Evolutionary conservation across 2,329 filamentous ascomycete genomes (phyloP).

Genomic region (Madurella mycetomatis): DNA sequence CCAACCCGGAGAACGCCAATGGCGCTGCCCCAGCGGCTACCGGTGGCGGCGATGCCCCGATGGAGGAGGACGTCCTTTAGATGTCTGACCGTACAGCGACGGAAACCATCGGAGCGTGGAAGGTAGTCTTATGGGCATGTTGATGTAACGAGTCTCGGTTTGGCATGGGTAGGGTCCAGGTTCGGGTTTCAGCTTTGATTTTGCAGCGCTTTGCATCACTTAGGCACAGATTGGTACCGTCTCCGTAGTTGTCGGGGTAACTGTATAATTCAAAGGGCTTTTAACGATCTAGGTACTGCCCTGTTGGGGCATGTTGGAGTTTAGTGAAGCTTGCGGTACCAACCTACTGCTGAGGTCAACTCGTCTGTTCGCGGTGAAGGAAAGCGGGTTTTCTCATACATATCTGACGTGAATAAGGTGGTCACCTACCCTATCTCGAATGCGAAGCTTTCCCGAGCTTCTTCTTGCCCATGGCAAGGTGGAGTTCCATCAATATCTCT

Average conservation of each 20-base stretch:
- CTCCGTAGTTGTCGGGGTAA: constrained; percentile 7
- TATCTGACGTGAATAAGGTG: too few relatives aligned
- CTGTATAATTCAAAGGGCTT: constrained; percentile 13
- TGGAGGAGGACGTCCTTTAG: constrained; percentile 62
- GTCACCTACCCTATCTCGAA: too few relatives aligned
- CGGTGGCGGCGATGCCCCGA: constrained; percentile 51
- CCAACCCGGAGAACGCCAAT: constrained; percentile 34
- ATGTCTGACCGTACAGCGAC: not conserved
- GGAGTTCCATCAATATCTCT: too few relatives aligned
- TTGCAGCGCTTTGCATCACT: constrained; percentile 5
- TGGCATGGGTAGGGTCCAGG: constrained; percentile 1
- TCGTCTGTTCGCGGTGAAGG: too few relatives aligned
- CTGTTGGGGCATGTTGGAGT: too few relatives aligned
- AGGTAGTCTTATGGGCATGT: not conserved
- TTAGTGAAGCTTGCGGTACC: too few relatives aligned
- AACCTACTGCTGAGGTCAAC: too few relatives aligned
- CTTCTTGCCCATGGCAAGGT: not conserved
- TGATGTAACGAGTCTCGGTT: constrained; percentile 4
- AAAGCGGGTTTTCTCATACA: too few relatives aligned
- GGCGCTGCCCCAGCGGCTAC: constrained; percentile 40
- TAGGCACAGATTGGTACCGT: constrained; percentile 19
- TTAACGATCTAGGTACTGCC: not conserved
- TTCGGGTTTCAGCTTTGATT: constrained; percentile 11
- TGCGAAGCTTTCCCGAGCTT: not conserved
- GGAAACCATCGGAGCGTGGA: not conserved